Evolutionary conservation across 352 stramenopile genomes (phyloP).

Genomic region (Globisporangium paroecandrum): DNA sequence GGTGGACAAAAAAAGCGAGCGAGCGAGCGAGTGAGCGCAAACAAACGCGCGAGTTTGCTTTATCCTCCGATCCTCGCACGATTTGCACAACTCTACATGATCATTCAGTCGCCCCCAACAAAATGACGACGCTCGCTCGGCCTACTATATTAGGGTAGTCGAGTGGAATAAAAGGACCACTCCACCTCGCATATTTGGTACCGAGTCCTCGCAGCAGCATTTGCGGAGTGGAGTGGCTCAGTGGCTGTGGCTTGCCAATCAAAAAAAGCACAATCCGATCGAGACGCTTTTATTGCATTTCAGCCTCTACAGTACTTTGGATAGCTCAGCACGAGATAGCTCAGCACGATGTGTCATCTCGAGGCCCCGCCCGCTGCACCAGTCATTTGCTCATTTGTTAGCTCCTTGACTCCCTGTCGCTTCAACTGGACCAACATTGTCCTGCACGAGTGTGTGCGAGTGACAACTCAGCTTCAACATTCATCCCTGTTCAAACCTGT

Average conservation of each 20-base stretch:
- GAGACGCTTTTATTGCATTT: not conserved
- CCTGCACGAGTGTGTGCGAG: not conserved
- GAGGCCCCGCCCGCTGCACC: not conserved
- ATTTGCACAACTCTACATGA: not conserved
- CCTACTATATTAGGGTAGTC: not conserved
- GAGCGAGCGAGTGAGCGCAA: not conserved
- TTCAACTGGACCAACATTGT: not conserved
- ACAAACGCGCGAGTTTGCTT: not conserved
- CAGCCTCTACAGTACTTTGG: too few species aligned
- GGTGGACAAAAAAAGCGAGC: not conserved
- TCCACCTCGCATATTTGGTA: not conserved
- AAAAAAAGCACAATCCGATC: not conserved
- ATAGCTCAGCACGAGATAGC: not conserved
- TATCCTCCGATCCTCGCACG: not conserved
- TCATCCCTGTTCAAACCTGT: not conserved
- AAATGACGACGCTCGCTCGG: not conserved
- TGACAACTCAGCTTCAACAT: not conserved
- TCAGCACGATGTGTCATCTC: not conserved
- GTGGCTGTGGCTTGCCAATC: not conserved
- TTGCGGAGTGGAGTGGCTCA: not conserved
- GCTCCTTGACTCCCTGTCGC: not conserved
- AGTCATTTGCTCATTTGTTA: not conserved
- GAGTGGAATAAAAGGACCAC: not conserved
- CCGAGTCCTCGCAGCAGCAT: not conserved
- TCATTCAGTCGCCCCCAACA: not conserved